Percentiles rank a stretch among this genome's conserved stretches.
phyloP scores from a whole-genome alignment of 1,284 basidiomycete genomes.

The Trichosporon coremiiforme region DNA sequence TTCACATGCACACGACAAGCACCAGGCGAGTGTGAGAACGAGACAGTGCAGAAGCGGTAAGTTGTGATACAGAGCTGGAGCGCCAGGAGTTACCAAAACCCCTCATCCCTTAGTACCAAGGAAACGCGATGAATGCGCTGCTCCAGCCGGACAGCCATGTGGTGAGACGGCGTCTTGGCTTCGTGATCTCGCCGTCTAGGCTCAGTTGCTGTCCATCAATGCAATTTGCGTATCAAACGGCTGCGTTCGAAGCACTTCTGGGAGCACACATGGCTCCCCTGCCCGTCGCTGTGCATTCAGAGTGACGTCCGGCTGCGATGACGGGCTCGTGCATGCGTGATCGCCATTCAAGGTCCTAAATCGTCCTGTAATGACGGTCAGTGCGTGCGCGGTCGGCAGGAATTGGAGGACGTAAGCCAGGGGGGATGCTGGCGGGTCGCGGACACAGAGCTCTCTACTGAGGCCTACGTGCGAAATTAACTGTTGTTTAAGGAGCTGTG shows the following conservation, averaged over 20 bases:
- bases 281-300: background rate
- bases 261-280: background rate
- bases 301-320: background rate
- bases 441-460: background rate
- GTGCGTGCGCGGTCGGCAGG: background rate
- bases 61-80: background rate
- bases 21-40: background rate
- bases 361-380: background rate
- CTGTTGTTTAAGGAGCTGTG: background rate
- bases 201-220: no score
- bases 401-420: conserved; percentile 5
- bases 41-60: background rate
- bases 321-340: background rate
- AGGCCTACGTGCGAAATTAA: background rate
- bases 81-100: background rate
- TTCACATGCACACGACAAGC: background rate
- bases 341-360: background rate
- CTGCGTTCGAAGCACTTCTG: background rate
- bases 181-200: background rate
- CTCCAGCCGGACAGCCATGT: background rate
- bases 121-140: background rate
- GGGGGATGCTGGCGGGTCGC: background rate
- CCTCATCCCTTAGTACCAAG: background rate
- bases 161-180: background rate
- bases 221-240: background rate